Percentiles rank a stretch among this genome's conserved stretches.
Evolutionary conservation across 495 filamentous ascomycete genomes (phyloP).

Genomic region (Sordaria brevicollis): DNA sequence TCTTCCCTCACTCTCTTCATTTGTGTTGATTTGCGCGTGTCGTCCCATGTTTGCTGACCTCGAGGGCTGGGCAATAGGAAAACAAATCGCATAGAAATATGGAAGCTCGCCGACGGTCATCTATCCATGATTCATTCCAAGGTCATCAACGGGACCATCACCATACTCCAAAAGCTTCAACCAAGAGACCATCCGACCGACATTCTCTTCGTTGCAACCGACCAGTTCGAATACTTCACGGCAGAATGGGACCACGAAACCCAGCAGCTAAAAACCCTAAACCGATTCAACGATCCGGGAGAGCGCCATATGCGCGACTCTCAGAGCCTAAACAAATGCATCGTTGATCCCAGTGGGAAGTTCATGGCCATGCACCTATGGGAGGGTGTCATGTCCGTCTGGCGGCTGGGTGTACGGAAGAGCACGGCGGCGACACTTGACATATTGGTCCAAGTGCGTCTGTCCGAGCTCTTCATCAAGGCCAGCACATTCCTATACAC

Average conservation of each 20-base stretch:
- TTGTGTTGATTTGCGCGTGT: neutral
- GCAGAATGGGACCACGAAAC: conserved; percentile 64
- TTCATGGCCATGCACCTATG: conserved; percentile 82
- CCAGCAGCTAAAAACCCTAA: conserved; percentile 55
- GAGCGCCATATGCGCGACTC: conserved; percentile 75
- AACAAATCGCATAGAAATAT: conserved; percentile 87
- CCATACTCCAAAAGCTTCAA: conserved; percentile 72
- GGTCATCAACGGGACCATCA: conserved; percentile 70
- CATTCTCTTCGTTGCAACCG: conserved; percentile 86
- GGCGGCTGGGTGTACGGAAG: conserved; percentile 47
- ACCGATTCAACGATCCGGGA: conserved; percentile 54
- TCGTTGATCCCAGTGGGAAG: conserved; percentile 70
- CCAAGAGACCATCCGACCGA: conserved; percentile 66
- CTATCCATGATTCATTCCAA: conserved; percentile 48
- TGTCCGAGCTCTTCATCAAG: conserved; percentile 80
- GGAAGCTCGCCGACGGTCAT: conserved; percentile 30
- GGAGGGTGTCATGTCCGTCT: conserved; percentile 75
- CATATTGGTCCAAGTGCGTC: conserved; percentile 59
- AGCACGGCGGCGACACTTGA: conserved; percentile 46
- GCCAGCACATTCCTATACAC: conserved; percentile 73
- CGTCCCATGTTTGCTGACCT: conserved; percentile 1
- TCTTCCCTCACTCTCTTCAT: conserved; percentile 1
- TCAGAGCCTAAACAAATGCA: conserved; percentile 62
- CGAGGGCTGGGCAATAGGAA: conserved; percentile 51
- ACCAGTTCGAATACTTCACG: conserved; percentile 82